A percentile compares a stretch with the other conserved stretches of the same genome.
These are phyloP conservation scores for Bassia scoparia DNA, from an alignment of 148 eudicot species.

Conservation along the genomic window DNA sequence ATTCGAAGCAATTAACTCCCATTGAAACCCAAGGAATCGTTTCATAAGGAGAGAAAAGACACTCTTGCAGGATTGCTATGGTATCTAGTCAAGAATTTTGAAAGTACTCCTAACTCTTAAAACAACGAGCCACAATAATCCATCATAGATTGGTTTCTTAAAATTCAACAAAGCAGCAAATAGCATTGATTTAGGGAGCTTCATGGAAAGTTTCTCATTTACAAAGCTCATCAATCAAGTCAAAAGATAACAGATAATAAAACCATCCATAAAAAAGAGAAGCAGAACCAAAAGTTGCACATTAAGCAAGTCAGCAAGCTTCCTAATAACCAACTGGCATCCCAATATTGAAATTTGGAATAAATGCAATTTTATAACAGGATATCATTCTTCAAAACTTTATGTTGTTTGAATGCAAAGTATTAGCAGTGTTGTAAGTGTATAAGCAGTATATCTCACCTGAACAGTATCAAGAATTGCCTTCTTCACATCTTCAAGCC, in stretches of 20 bases:
- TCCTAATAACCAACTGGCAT: not conserved
- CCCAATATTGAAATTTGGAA: not conserved
- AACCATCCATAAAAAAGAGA: not conserved
- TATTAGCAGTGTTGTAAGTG: conserved; percentile 12
- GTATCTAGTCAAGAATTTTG: not conserved
- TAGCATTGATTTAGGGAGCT: not conserved
- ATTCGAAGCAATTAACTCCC: not conserved
- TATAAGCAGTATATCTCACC: conserved; percentile 42
- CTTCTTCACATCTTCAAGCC: conserved; percentile 98
- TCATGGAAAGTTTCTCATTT: not conserved
- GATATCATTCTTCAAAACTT: not conserved
- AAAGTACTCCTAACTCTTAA: not conserved
- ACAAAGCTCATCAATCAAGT: not conserved
- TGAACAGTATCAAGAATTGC: conserved; percentile 94
- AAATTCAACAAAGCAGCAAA: not conserved
- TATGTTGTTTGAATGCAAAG: conserved; percentile 1
- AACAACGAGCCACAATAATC: not conserved
- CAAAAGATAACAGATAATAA: not conserved
- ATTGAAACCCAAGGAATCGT: not conserved
- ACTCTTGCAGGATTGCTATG: not conserved
- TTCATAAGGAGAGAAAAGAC: not conserved
- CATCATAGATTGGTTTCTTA: not conserved
- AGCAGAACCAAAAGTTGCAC: not conserved
- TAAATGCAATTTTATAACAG: not conserved
- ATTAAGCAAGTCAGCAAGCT: not conserved